These are phyloP conservation scores for Curvularia spicifera DNA, from an alignment of 2,329 filamentous ascomycete species.

Conservation along the genomic window DNA sequence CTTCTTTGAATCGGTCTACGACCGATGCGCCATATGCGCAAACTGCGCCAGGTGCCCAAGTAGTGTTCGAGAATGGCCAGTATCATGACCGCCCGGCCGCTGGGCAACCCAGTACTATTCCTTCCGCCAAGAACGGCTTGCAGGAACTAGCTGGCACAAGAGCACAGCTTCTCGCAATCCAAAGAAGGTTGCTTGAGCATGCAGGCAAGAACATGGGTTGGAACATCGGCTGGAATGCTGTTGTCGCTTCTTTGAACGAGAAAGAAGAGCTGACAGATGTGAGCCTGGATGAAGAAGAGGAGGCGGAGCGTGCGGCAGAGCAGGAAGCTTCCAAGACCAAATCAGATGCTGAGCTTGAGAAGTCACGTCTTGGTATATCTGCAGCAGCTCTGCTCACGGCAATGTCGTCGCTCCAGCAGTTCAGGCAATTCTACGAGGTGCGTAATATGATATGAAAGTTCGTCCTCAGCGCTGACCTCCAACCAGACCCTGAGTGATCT, in stretches of 20 bases:
- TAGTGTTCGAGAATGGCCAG: conserved; percentile 49
- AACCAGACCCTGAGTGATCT: conserved; percentile 83
- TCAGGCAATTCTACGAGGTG: conserved; percentile 52
- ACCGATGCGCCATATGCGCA: conserved; percentile 45
- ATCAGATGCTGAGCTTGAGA: conserved; percentile 6
- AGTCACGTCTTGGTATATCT: conserved; percentile 39
- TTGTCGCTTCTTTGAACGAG: conserved; percentile 35
- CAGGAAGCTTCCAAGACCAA: background rate
- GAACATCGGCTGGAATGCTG: conserved; percentile 73
- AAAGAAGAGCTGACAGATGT: conserved; percentile 48
- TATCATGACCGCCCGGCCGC: conserved; percentile 41
- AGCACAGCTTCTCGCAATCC: conserved; percentile 81
- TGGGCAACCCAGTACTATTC: conserved; percentile 28
- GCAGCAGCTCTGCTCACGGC: conserved; percentile 41
- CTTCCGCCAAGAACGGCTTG: conserved; percentile 62
- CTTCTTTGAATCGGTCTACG: conserved; percentile 60
- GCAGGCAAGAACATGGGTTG: conserved; percentile 75
- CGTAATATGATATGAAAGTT: background rate
- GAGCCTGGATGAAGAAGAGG: conserved; percentile 39
- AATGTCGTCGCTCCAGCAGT: conserved; percentile 47
- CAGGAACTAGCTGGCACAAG: conserved; percentile 83
- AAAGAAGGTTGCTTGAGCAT: conserved; percentile 78
- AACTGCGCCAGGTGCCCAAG: conserved; percentile 36
- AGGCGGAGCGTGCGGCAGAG: conserved; percentile 23
- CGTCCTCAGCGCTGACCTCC: conserved; percentile 49